Percentiles rank a stretch among this genome's conserved stretches.
phyloP scores from a whole-genome alignment of 441 rosid species.

The Lagerstroemia fauriei region DNA sequence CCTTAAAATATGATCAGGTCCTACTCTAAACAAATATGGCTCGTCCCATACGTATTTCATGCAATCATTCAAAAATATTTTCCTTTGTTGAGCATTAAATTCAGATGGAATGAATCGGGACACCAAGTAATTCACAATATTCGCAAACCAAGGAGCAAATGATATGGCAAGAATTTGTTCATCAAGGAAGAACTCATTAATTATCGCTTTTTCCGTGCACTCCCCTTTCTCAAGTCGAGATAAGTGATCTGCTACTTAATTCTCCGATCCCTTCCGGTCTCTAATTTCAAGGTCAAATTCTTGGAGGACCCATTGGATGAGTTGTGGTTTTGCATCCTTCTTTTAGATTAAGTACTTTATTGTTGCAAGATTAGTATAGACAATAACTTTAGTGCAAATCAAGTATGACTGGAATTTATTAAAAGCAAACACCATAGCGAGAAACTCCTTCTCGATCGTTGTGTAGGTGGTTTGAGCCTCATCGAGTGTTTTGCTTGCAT shows the following conservation, averaged over 20 bases:
- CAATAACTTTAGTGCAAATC: neutral
- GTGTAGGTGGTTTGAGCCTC: neutral
- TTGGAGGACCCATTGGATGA: neutral
- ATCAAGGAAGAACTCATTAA: neutral
- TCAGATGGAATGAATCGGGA: neutral
- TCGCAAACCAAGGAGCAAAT: neutral
- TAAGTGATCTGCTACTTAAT: neutral
- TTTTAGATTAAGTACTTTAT: neutral
- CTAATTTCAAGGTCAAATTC: neutral
- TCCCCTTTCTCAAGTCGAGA: neutral
- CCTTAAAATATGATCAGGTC: neutral
- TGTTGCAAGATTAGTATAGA: neutral
- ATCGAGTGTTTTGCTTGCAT: neutral
- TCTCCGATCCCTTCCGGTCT: neutral
- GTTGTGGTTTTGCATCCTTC: slow-evolving; percentile 1
- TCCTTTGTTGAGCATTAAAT: neutral
- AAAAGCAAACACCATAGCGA: neutral
- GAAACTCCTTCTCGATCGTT: neutral
- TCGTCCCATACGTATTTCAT: neutral
- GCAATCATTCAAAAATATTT: neutral
- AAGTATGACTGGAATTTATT: neutral
- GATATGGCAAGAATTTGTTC: neutral
- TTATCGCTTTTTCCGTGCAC: too few relatives aligned
- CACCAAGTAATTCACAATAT: neutral
- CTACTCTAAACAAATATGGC: neutral